A percentile compares a stretch with the other conserved stretches of the same genome.
Conservation (phyloP, 495 filamentous ascomycete species). For the Xylaria intraflava region DNA sequence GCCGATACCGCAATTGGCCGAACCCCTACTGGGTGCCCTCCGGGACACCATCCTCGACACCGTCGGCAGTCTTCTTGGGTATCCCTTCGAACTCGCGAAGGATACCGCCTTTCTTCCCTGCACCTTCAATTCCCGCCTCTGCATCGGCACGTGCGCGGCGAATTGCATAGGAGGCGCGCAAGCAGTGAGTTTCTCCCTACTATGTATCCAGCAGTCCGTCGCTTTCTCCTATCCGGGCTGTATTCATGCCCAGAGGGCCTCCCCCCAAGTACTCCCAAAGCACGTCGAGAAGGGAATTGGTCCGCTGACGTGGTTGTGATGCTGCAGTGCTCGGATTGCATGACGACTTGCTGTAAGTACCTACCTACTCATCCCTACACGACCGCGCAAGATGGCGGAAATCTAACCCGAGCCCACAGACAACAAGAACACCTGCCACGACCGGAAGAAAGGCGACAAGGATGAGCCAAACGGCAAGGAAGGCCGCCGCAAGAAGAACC, state of each 20-base stretch:
- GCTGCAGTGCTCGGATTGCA: constrained; percentile 1
- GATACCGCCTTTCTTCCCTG: not conserved
- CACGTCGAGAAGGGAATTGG: not conserved
- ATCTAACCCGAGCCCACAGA: not conserved
- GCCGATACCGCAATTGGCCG: not conserved
- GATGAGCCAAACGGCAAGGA: not conserved
- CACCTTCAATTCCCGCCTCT: not conserved
- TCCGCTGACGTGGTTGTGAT: not conserved
- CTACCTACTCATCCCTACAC: not conserved
- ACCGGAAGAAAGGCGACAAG: not conserved
- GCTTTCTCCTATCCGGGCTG: no score
- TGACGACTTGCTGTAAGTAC: constrained; percentile 8
- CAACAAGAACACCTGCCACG: not conserved
- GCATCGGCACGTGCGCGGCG: not conserved
- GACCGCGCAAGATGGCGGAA: not conserved
- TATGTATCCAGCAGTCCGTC: not conserved
- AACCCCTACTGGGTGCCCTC: not conserved
- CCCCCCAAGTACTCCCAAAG: not conserved
- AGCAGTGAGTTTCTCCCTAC: not conserved
- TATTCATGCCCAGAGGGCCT: no score
- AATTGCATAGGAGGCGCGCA: not conserved
- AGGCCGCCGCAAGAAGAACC: not conserved
- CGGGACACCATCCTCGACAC: not conserved
- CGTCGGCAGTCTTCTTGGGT: not conserved
- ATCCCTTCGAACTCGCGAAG: not conserved